Conservation (phyloP, 1,139 yeast genomes). For the Meyerozyma athensensis region DNA sequence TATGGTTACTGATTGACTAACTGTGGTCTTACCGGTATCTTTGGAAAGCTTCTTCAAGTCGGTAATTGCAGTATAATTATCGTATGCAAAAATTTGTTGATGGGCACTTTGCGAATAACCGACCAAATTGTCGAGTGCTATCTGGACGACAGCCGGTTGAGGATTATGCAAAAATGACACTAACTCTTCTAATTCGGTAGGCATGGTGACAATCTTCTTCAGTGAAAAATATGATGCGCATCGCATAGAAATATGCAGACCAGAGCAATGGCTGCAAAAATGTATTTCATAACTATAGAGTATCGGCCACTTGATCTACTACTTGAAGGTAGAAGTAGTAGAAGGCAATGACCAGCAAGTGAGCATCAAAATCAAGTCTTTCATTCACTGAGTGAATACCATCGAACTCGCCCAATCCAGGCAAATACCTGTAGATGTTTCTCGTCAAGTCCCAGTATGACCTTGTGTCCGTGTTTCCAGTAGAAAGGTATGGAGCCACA, state of each 20-base stretch:
- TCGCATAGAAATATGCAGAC: neutral
- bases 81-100: conserved; percentile 61
- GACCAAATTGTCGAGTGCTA: conserved; percentile 80
- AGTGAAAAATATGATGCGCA: neutral
- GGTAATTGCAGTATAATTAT: conserved; percentile 65
- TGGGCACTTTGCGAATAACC: conserved; percentile 74
- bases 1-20: conserved; percentile 70
- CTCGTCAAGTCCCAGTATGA: conserved; percentile 37
- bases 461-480: conserved; percentile 42
- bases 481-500: conserved; percentile 29
- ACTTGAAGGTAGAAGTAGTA: conserved; percentile 38
- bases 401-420: conserved; percentile 18
- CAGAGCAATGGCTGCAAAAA: conserved; percentile 1
- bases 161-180: conserved; percentile 82
- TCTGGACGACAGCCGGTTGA: conserved; percentile 75
- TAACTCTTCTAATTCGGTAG: conserved; percentile 60
- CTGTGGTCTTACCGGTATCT: conserved; percentile 50
- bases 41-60: conserved; percentile 62
- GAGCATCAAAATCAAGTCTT: conserved; percentile 29
- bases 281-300: neutral
- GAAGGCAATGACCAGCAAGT: conserved; percentile 40
- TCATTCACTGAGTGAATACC: conserved; percentile 40
- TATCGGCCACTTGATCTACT: conserved; percentile 19
- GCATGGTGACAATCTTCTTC: conserved; percentile 31
- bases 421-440: conserved; percentile 34